Conservation (phyloP, 2,329 filamentous ascomycete species). For the Grosmannia clavigera region DNA sequence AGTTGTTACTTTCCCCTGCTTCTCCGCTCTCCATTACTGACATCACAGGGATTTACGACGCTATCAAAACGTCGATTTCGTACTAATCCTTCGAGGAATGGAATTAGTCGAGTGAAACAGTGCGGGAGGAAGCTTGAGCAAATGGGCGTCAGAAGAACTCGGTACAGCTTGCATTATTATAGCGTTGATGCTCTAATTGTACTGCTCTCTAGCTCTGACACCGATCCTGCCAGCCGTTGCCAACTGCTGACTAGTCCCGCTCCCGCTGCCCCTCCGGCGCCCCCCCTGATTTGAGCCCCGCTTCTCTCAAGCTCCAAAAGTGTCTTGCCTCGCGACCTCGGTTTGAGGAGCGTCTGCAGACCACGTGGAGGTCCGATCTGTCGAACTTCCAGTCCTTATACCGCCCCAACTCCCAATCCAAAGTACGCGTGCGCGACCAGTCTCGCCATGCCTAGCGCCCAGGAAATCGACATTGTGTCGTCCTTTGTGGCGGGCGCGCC, state of each 20-base stretch:
- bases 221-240: background rate
- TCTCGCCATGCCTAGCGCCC: constrained; percentile 20
- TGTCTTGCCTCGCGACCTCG: background rate
- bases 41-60: constrained; percentile 53
- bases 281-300: constrained; percentile 3
- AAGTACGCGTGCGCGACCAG: background rate
- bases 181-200: background rate
- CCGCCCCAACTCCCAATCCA: background rate
- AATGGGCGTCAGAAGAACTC: background rate
- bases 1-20: constrained; percentile 28
- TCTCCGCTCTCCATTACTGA: background rate
- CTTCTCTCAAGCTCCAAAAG: background rate
- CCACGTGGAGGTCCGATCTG: no score
- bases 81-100: constrained; percentile 31
- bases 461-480: constrained; percentile 49
- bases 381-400: no score
- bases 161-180: background rate
- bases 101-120: background rate
- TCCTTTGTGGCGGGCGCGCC: constrained; percentile 90
- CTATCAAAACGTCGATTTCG: constrained; percentile 52
- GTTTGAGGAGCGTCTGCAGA: background rate
- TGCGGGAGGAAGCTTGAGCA: background rate
- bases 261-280: background rate
- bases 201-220: background rate
- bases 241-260: background rate